Percentiles rank a stretch among this genome's conserved stretches.
phyloP scores from a whole-genome alignment of 1,139 yeast genomes.

The Pichia sp. region DNA sequence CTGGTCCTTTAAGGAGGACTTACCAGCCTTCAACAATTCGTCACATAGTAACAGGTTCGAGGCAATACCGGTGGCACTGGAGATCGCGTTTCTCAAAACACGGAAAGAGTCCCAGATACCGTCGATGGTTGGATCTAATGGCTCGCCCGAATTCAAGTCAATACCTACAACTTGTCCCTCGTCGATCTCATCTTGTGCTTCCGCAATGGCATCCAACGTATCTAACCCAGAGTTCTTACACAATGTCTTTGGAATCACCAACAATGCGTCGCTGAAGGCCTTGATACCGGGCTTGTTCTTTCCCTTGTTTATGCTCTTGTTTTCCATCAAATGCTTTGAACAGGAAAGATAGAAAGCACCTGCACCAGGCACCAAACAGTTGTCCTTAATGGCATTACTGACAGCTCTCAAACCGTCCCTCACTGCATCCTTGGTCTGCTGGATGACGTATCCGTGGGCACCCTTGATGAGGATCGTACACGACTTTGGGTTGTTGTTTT shows the following conservation, averaged over 20 bases:
- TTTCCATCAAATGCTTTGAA: constrained; percentile 58
- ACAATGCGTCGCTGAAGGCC: constrained; percentile 89
- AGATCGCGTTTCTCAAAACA: constrained; percentile 86
- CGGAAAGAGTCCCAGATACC: constrained; percentile 97
- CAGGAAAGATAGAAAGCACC: constrained; percentile 93
- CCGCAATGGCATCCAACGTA: constrained; percentile 81
- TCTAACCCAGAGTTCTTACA: constrained; percentile 93
- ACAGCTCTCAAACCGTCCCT: constrained; percentile 96
- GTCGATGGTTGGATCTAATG: constrained; percentile 90
- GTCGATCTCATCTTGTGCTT: constrained; percentile 82
- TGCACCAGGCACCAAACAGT: constrained; percentile 88
- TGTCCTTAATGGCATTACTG: constrained; percentile 83
- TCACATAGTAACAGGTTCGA: constrained; percentile 90
- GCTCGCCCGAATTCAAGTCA: constrained; percentile 87
- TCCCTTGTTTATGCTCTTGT: constrained; percentile 63
- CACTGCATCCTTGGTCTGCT: constrained; percentile 93
- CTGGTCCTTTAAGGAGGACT: constrained; percentile 65
- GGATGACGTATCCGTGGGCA: constrained; percentile 81
- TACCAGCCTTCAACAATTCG: constrained; percentile 93
- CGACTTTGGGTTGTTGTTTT: constrained; percentile 85
- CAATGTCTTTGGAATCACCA: constrained; percentile 88
- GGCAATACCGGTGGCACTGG: constrained; percentile 93
- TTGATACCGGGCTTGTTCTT: constrained; percentile 84
- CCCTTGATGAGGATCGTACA: constrained; percentile 92
- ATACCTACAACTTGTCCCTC: constrained; percentile 87